Conservation (phyloP, 345 rosid genomes). For the Eucalyptus tenuipes region DNA sequence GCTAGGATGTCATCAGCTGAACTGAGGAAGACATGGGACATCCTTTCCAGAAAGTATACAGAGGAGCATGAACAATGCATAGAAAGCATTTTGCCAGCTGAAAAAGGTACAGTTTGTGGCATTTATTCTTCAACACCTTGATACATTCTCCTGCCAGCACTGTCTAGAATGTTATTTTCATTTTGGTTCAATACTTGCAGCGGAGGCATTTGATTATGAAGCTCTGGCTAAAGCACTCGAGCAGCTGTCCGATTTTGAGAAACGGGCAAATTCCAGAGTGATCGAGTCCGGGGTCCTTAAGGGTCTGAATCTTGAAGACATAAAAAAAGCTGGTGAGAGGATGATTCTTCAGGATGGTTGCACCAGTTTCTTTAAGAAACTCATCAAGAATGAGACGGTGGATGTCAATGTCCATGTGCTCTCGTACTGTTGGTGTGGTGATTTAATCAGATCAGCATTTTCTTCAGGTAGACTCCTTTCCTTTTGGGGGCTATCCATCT, state of each 20-base stretch:
- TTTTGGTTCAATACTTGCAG: slow-evolving; percentile 22
- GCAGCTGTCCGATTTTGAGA: slow-evolving; percentile 74
- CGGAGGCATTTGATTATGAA: slow-evolving; percentile 53
- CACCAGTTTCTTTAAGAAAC: slow-evolving; percentile 51
- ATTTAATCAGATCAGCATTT: slow-evolving; percentile 76
- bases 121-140: neutral
- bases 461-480: slow-evolving; percentile 39
- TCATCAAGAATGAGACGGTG: slow-evolving; percentile 35
- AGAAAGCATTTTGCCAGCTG: slow-evolving; percentile 56
- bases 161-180: neutral
- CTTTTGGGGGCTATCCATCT: neutral
- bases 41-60: slow-evolving; percentile 64
- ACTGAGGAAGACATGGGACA: slow-evolving; percentile 65
- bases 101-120: slow-evolving; percentile 29
- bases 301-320: slow-evolving; percentile 82
- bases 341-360: slow-evolving; percentile 92
- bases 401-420: slow-evolving; percentile 58
- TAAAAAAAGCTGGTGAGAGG: slow-evolving; percentile 83
- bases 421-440: slow-evolving; percentile 96
- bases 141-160: neutral
- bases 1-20: slow-evolving; percentile 72
- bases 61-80: slow-evolving; percentile 89
- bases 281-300: slow-evolving; percentile 75
- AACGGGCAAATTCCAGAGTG: slow-evolving; percentile 71
- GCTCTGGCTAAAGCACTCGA: slow-evolving; percentile 56